Evolutionary conservation across 1,284 basidiomycete species (phyloP), one percentile per base, ranked within the genome.

Genomic region (Leccinum pachyderme): DNA sequence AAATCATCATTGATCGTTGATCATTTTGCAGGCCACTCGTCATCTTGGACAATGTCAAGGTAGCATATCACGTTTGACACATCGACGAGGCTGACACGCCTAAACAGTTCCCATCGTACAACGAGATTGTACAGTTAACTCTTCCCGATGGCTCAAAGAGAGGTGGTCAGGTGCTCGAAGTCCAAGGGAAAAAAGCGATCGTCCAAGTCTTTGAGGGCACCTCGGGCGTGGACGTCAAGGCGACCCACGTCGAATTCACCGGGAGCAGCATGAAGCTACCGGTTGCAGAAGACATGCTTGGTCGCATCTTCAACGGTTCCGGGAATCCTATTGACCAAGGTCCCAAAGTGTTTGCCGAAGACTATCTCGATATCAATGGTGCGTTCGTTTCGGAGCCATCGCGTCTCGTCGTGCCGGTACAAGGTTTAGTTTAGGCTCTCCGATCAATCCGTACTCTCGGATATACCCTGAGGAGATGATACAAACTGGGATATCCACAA

Each of bases 391-490:
- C 7, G 49, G 22, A 33, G n/a, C 5, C 46, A n/a, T 51, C 44
- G 56, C 58, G 46, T 57, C 50, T 28, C 37, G 43, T 47, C 24
- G 32, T 13, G n/a, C 37, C 32, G 5, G 28, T 53, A 51, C 68
- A 72, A 58, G 63, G 63, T 56, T 61, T 57, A 51, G 54, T 62
- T 44, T 64, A 96, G 94, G 95, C 59, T 97, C 95, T 6, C 97
- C 96, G 49, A 99, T 99, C 79, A 99, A 99, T 77, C 97, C 97
- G 15, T 99, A 90, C 78, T 95, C 94, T 59, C 95, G 97, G 72
- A 98, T 98, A 76, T 99, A 99, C 78, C 97, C 97, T 60, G 97
- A 99, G 76, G 96, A 99, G 79, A 99, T 99, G 97, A 99, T 99
- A 64, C 97, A 99, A 75, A 99, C 97, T 22, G 97, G 97, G 78